Evolutionary conservation across 768 basidiomycete species (phyloP).

Genomic region (Boletus patriciae): DNA sequence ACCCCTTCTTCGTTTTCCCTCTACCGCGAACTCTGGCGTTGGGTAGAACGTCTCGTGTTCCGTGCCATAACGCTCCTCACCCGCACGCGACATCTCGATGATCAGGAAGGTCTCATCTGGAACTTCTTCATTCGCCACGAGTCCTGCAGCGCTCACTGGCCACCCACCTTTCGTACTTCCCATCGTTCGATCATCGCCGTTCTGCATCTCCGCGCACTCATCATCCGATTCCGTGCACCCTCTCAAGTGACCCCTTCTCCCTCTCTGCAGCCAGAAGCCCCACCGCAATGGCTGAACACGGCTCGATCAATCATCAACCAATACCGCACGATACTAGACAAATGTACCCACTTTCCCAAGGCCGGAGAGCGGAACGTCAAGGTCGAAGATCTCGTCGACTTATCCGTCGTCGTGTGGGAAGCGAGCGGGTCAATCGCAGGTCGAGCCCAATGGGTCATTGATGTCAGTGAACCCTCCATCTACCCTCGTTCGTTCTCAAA

Average conservation of each 20-base stretch:
- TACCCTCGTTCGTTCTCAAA: neutral
- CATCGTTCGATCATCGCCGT: constrained; percentile 71
- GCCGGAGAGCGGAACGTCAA: constrained; percentile 77
- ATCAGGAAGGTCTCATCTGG: constrained; percentile 51
- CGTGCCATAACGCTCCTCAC: constrained; percentile 71
- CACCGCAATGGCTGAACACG: constrained; percentile 60
- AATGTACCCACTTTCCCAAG: constrained; percentile 72
- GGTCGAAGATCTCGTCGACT: constrained; percentile 82
- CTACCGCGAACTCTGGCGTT: constrained; percentile 84
- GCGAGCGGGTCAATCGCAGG: constrained; percentile 61
- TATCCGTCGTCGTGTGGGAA: constrained; percentile 82
- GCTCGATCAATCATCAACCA: constrained; percentile 69
- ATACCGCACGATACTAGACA: constrained; percentile 65
- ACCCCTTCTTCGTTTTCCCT: constrained; percentile 53
- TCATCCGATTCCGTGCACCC: constrained; percentile 44
- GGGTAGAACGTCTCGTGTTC: constrained; percentile 80
- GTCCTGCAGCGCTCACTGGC: constrained; percentile 68
- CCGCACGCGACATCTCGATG: constrained; percentile 39
- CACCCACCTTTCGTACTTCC: constrained; percentile 69
- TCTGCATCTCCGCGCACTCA: constrained; percentile 73
- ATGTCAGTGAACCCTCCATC: constrained; percentile 49
- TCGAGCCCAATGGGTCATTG: constrained; percentile 75
- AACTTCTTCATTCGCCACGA: constrained; percentile 61
- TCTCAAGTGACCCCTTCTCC: constrained; percentile 17
- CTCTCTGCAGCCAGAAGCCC: constrained; percentile 27